phyloP scores from a whole-genome alignment of 1,139 yeast species.

The Williopsis jadinii region DNA sequence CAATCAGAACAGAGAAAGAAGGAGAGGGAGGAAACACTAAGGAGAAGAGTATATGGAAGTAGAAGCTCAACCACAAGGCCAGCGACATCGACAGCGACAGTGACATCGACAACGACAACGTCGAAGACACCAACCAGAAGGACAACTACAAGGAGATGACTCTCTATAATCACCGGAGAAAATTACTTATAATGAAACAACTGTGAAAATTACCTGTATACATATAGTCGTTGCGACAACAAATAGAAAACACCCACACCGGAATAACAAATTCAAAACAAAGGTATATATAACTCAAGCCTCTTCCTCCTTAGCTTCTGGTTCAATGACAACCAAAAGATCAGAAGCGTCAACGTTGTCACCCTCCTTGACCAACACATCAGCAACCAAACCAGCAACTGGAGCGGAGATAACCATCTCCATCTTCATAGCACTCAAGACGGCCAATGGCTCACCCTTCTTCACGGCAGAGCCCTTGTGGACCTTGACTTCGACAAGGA shows the following conservation, averaged over 20 bases:
- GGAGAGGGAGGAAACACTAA: constrained; percentile 19
- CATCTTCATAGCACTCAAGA: constrained; percentile 98
- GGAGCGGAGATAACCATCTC: constrained; percentile 98
- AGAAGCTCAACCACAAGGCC: constrained; percentile 1
- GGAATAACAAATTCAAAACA: background rate
- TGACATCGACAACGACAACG: constrained; percentile 1
- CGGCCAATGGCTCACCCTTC: constrained; percentile 96
- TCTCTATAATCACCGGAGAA: background rate
- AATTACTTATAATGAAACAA: background rate
- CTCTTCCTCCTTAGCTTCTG: constrained; percentile 14
- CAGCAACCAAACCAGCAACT: constrained; percentile 74
- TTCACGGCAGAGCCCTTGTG: constrained; percentile 82
- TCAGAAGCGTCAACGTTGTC: constrained; percentile 95
- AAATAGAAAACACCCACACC: background rate
- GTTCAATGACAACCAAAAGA: constrained; percentile 38
- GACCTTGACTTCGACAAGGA: constrained; percentile 88
- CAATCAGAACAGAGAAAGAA: constrained; percentile 12
- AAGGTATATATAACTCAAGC: constrained; percentile 1
- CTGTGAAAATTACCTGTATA: background rate
- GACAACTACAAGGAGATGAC: background rate
- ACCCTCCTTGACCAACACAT: constrained; percentile 74
- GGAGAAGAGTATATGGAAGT: constrained; percentile 21
- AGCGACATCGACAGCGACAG: constrained; percentile 1
- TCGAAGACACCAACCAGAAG: background rate
- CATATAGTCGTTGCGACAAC: too few species aligned